Evolutionary conservation across 257 asterid species (phyloP), one percentile per base, ranked within the genome.

Genomic region (Osmanthus fragrans): DNA sequence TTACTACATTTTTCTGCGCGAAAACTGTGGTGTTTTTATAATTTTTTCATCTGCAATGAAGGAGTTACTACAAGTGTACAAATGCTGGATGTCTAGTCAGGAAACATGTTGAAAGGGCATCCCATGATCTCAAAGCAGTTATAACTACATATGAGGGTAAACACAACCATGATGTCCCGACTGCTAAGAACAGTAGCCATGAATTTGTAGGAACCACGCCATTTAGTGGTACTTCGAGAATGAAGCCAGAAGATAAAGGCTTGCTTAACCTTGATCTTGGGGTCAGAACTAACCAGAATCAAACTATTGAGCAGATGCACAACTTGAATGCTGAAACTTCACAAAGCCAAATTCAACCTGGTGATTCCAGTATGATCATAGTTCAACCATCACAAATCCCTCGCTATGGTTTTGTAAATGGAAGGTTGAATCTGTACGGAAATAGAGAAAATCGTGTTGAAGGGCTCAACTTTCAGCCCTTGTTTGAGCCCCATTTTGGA

Each of bases 41-140:
- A 32, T 16, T 47, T 64, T 68, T 36, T 56, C 25, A 39, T 54
- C 78, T 80, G 75, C 68, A 68, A 84, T 83, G 66, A 91, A 96
- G 99, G 98, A 93, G 99, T 77, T 96, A 96, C 81, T 96, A 93
- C 84, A 96, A 96, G 86, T 96, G 99, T 86, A 93, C 99, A 21
- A 88, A 86, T 70, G 88, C 90, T 4, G 97, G 96, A 63, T 96
- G 99, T 90, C 96, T 94, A 1, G 99, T 96, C 74, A 84, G 99
- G 84, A 96, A 96, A 83, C 99, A 93, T 16, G 99, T 96, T 71
- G 99, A 96, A 78, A 88, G 99, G 87, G 99, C 99, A 23, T 92
- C 97, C 3, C 97, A 96, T 69, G 99, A 96, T 82, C 97, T 96
- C 9, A 93, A 90, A 90, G 97, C 98, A 54, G 99, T 96, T 68